Percentiles rank a stretch among this genome's conserved stretches.
phyloP scores from a whole-genome alignment of 257 asterid species.

The Lavandula angustifolia region DNA sequence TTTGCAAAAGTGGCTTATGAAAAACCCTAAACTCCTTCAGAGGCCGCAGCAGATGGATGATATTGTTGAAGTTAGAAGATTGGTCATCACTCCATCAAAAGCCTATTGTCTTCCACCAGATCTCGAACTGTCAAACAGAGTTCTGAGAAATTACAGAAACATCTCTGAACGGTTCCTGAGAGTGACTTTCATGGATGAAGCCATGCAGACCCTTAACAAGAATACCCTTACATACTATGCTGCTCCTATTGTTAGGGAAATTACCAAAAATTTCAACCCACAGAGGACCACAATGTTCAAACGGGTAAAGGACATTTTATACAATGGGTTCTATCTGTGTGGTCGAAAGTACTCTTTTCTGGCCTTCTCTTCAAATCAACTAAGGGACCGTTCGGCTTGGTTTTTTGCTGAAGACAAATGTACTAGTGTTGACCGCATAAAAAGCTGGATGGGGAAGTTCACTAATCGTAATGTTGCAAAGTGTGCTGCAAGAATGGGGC shows the following conservation, averaged over 20 bases:
- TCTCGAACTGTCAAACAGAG: conserved; percentile 80
- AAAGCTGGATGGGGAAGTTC: conserved; percentile 87
- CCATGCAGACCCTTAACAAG: conserved; percentile 67
- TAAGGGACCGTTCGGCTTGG: conserved; percentile 95
- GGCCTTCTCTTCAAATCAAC: conserved; percentile 87
- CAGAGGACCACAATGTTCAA: conserved; percentile 71
- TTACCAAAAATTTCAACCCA: conserved; percentile 38
- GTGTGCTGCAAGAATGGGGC: conserved; percentile 96
- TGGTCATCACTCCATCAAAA: conserved; percentile 71
- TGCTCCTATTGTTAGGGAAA: conserved; percentile 58
- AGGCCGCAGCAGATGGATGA: conserved; percentile 56
- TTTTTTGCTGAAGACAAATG: conserved; percentile 72
- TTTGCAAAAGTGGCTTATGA: conserved; percentile 61
- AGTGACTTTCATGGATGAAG: conserved; percentile 94
- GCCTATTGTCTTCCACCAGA: conserved; percentile 91
- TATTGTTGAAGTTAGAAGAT: conserved; percentile 72
- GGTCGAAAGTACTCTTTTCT: conserved; percentile 73
- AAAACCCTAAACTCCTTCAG: conserved; percentile 64
- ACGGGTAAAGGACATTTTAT: conserved; percentile 59
- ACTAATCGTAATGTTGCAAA: conserved; percentile 64
- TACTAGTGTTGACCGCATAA: conserved; percentile 43
- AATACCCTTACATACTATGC: conserved; percentile 59
- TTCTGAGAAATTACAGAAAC: conserved; percentile 58
- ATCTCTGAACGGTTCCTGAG: conserved; percentile 76
- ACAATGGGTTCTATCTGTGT: conserved; percentile 65